Evolutionary conservation across 768 basidiomycete genomes (phyloP).

Genomic region (Calvatia gigantea): DNA sequence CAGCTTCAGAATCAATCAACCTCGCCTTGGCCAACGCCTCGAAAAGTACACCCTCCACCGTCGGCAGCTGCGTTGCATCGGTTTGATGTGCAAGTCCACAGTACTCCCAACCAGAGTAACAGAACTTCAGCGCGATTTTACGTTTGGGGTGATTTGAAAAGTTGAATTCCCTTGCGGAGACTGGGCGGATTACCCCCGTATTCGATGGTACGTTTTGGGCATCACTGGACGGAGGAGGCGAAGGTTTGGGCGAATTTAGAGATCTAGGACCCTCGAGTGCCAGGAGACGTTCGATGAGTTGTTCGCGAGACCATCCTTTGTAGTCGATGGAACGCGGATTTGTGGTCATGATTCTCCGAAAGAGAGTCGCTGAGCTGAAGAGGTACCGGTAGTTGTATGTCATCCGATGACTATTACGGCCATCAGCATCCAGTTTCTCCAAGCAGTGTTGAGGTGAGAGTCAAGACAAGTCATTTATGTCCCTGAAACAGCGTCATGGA

Average conservation of each 20-base stretch:
- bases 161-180: slow-evolving; percentile 40
- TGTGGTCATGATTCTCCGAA: slow-evolving; percentile 14
- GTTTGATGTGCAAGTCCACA: slow-evolving; percentile 85
- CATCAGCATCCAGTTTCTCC: not conserved
- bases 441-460: not conserved
- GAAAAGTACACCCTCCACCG: slow-evolving; percentile 87
- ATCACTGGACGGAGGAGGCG: not conserved
- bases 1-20: slow-evolving; percentile 69
- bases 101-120: slow-evolving; percentile 91
- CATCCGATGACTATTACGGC: not conserved
- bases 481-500: too few relatives aligned
- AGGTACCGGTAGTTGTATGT: slow-evolving; percentile 3
- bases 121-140: slow-evolving; percentile 93
- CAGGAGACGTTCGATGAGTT: slow-evolving; percentile 63
- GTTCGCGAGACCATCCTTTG: slow-evolving; percentile 46
- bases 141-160: slow-evolving; percentile 69
- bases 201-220: not conserved
- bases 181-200: not conserved
- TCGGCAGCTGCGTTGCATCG: slow-evolving; percentile 69
- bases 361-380: slow-evolving; percentile 8
- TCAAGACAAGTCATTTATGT: not conserved
- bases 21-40: slow-evolving; percentile 73
- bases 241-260: not conserved
- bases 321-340: slow-evolving; percentile 18
- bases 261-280: slow-evolving; percentile 46